A percentile compares a stretch with the other conserved stretches of the same genome.
Conservation (phyloP, 139 green algal species). For the Chlamydomonas incerta region DNA sequence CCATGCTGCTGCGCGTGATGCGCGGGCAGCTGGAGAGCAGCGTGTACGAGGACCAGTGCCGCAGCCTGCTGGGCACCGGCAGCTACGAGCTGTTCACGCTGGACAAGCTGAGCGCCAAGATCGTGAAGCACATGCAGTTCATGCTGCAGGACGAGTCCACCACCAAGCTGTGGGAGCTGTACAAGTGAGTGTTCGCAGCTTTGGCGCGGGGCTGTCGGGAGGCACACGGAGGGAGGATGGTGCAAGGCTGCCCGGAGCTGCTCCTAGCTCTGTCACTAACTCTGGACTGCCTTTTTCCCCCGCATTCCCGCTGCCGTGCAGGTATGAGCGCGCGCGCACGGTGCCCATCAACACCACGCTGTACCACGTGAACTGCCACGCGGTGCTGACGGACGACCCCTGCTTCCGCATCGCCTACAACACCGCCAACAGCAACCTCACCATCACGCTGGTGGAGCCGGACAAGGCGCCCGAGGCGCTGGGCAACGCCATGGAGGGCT, state of each 20-base stretch:
- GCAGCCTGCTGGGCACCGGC: constrained; percentile 83
- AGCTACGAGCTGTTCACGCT: constrained; percentile 95
- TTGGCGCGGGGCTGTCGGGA: too few species aligned
- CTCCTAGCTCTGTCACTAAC: too few species aligned
- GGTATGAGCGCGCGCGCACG: constrained; percentile 45
- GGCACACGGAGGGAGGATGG: too few species aligned
- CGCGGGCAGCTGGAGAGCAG: constrained; percentile 68
- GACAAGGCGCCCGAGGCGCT: constrained; percentile 70
- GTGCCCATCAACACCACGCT: constrained; percentile 32
- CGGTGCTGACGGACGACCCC: constrained; percentile 70
- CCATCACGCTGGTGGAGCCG: constrained; percentile 77
- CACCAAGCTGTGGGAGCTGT: constrained; percentile 54
- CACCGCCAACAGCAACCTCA: background rate
- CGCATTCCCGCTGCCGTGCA: background rate
- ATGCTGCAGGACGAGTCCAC: constrained; percentile 79
- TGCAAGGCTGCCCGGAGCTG: too few species aligned
- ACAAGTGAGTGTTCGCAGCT: constrained; percentile 24
- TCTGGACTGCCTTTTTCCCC: background rate
- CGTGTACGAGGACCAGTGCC: constrained; percentile 75
- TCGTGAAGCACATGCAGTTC: constrained; percentile 88
- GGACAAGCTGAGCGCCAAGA: constrained; percentile 94
- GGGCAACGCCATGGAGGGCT: constrained; percentile 51
- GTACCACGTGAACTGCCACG: constrained; percentile 60
- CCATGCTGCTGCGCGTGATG: constrained; percentile 61
- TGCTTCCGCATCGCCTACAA: constrained; percentile 75